Conservation (phyloP, 805 yeast genomes). For the Barnettozyma vustinii region DNA sequence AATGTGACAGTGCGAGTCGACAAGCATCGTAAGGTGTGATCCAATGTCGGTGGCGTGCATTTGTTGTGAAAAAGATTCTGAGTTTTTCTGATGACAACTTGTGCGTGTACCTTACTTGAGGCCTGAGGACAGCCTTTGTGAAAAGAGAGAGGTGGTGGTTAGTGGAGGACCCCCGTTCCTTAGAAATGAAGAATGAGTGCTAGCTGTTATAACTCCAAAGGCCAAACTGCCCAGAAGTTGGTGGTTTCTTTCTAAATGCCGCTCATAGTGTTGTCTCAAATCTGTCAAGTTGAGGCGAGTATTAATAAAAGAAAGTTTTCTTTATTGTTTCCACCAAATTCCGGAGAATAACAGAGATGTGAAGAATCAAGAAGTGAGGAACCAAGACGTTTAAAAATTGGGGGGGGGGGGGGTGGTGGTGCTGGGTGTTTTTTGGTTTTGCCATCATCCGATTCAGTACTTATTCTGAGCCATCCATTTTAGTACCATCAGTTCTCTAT, state of each 20-base stretch:
- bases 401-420: not conserved
- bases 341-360: too few relatives aligned
- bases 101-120: too few relatives aligned
- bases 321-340: not conserved
- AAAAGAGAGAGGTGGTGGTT: too few relatives aligned
- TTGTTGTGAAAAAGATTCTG: not conserved
- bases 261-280: not conserved
- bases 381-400: not conserved
- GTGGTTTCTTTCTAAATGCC: not conserved
- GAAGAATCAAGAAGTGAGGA: not conserved
- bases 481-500: not conserved
- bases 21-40: conserved; percentile 6
- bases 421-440: not conserved
- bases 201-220: too few relatives aligned
- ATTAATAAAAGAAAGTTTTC: too few relatives aligned
- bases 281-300: too few relatives aligned
- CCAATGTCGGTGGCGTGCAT: not conserved
- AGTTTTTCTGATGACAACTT: not conserved
- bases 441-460: not conserved
- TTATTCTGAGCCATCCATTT: not conserved
- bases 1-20: conserved; percentile 36
- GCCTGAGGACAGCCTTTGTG: too few relatives aligned
- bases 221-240: too few relatives aligned
- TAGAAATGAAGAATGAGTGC: too few relatives aligned
- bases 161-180: too few relatives aligned